These are phyloP conservation scores for Thermomucor indicae-seudaticae DNA, from an alignment of 371 early-diverging fungal species.

Conservation along the genomic window DNA sequence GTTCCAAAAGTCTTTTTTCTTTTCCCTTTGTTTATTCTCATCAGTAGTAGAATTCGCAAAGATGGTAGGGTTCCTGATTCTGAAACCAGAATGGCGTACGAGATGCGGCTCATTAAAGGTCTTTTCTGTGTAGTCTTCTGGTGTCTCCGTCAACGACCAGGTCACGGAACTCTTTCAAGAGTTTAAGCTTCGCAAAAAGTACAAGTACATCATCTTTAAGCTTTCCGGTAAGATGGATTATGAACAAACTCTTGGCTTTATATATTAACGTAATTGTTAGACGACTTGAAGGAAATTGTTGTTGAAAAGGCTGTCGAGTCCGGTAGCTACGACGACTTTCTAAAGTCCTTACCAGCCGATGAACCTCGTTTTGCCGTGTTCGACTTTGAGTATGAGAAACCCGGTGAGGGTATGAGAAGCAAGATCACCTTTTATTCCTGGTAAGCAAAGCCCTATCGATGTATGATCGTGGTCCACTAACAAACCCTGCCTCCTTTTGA, in stretches of 20 bases:
- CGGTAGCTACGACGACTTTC: conserved; percentile 64
- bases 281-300: conserved; percentile 56
- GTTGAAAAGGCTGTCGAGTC: conserved; percentile 58
- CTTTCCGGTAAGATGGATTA: conserved; percentile 47
- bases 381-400: conserved; percentile 74
- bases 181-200: conserved; percentile 70
- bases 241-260: background rate
- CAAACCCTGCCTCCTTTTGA: background rate
- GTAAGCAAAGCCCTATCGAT: conserved; percentile 18
- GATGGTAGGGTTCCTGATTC: too few species aligned
- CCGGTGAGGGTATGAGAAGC: conserved; percentile 66
- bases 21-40: too few species aligned
- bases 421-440: conserved; percentile 57
- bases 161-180: conserved; percentile 65
- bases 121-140: conserved; percentile 52
- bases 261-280: conserved; percentile 11
- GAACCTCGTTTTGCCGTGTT: conserved; percentile 84
- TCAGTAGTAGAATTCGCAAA: too few species aligned
- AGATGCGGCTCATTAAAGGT: background rate
- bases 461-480: background rate
- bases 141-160: conserved; percentile 61
- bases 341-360: conserved; percentile 55
- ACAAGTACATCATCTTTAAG: conserved; percentile 78
- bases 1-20: too few species aligned
- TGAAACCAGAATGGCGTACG: background rate